These are phyloP conservation scores for Rhizopus microsporus DNA, from an alignment of 371 early-diverging fungal genomes.

Conservation along the genomic window DNA sequence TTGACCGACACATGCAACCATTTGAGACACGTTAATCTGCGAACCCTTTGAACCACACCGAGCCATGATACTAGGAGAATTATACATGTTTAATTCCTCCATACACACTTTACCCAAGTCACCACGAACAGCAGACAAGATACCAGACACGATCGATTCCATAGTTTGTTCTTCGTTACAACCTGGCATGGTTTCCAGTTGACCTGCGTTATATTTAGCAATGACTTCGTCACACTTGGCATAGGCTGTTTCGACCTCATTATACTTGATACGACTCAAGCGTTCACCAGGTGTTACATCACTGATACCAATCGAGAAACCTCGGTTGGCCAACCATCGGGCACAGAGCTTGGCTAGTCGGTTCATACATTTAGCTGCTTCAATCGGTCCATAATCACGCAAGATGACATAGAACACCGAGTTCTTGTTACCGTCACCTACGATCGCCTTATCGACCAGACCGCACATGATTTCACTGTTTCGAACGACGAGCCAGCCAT, in stretches of 20 bases:
- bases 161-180: slow-evolving; percentile 88
- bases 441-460: slow-evolving; percentile 91
- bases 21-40: slow-evolving; percentile 98
- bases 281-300: slow-evolving; percentile 94
- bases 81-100: slow-evolving; percentile 90
- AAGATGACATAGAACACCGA: slow-evolving; percentile 93
- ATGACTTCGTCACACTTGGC: slow-evolving; percentile 86
- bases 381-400: slow-evolving; percentile 88
- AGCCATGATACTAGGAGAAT: slow-evolving; percentile 98
- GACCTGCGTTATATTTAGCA: slow-evolving; percentile 66
- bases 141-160: slow-evolving; percentile 88
- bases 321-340: slow-evolving; percentile 91
- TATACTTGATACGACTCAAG: slow-evolving; percentile 79
- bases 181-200: slow-evolving; percentile 86
- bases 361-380: slow-evolving; percentile 94
- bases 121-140: slow-evolving; percentile 94
- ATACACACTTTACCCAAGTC: slow-evolving; percentile 95
- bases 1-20: slow-evolving; percentile 99
- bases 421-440: slow-evolving; percentile 97
- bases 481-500: slow-evolving; percentile 83
- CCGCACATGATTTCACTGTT: slow-evolving; percentile 97
- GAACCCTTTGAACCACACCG: slow-evolving; percentile 79
- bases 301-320: slow-evolving; percentile 98
- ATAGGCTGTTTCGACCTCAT: slow-evolving; percentile 81
- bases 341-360: slow-evolving; percentile 91